Evolutionary conservation across 148 eudicot species (phyloP).

Genomic region (Talinum fruticosum): DNA sequence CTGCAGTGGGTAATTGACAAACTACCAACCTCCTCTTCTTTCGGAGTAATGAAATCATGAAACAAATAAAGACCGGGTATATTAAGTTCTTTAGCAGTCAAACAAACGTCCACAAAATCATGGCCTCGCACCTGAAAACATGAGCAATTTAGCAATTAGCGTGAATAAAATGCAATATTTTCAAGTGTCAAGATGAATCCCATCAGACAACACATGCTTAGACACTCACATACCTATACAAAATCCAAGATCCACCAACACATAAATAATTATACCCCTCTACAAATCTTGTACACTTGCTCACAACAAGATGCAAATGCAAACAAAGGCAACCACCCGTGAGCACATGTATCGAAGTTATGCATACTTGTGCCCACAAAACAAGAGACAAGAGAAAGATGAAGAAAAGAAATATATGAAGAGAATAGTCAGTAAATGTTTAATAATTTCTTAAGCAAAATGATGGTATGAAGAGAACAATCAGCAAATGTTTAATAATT

Average conservation of each 20-base stretch:
- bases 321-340: not conserved
- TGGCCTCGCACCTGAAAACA: constrained; percentile 43
- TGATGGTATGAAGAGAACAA: not conserved
- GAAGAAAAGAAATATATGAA: not conserved
- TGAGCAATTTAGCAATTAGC: constrained; percentile 9
- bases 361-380: not conserved
- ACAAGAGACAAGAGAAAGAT: not conserved
- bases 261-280: not conserved
- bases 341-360: not conserved
- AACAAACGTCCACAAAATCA: constrained; percentile 56
- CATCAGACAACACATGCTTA: not conserved
- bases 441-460: not conserved
- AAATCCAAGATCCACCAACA: not conserved
- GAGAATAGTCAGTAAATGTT: not conserved
- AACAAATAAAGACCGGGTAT: constrained; percentile 79
- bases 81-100: constrained; percentile 66
- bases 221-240: not conserved
- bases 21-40: constrained; percentile 80
- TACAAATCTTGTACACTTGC: not conserved
- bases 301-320: not conserved
- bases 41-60: constrained; percentile 66
- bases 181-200: not conserved
- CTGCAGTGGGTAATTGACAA: constrained; percentile 7
- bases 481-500: not conserved
- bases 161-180: too few species aligned